Base-by-base conservation (phyloP, 768 basidiomycete species). In the Lactifluus subvellereus region DNA sequence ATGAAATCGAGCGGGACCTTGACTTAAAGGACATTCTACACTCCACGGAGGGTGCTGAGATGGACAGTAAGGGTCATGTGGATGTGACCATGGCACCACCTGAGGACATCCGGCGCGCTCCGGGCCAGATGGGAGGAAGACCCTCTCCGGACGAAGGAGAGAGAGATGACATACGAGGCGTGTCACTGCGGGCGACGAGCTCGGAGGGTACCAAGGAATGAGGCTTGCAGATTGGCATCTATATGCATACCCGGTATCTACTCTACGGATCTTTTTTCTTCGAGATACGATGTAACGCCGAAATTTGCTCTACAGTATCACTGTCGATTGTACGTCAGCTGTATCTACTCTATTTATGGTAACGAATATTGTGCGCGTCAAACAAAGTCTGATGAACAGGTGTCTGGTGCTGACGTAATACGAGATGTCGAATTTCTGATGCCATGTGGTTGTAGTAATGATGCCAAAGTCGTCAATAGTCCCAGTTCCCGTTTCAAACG, bases 21-120 rank as follows among this genome's bases (percentile, higher is more conserved):
- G 70, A 67, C 64, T 78, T 76, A 40, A 73, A 70, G 4, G 85
- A 83, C 2, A 79, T 92, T 22, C 71, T 76, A 63, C 82, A 78
- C n/a, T 82, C 71, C 22, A 73, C 71, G 42, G 71, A 74, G 59
- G 78, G 80, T 57, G 86, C 88, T 30, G 71, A 68, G 61, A 85
- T 91, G 82, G 76, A 85, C 68, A 81, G 73, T 60, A 80, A 80
- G 72, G 89, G 89, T 42, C 79, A 80, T 22, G 81, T 91, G 16
- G 77, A 79, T 61, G 78, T 86, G 14, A 70, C 71, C 38, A 78
- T 76, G 22, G 67, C 74, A 43, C 81, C 82, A 42, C 80, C 80
- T 40, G 79, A 72, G 5, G 69, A 60, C 14, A 50, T 54, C 2
- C 32, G 35, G 40, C 61, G 56, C 14, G 47, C 11, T 27, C 47